phyloP scores from a whole-genome alignment of 1,284 basidiomycete genomes.

The Apiotrichum porosum region DNA sequence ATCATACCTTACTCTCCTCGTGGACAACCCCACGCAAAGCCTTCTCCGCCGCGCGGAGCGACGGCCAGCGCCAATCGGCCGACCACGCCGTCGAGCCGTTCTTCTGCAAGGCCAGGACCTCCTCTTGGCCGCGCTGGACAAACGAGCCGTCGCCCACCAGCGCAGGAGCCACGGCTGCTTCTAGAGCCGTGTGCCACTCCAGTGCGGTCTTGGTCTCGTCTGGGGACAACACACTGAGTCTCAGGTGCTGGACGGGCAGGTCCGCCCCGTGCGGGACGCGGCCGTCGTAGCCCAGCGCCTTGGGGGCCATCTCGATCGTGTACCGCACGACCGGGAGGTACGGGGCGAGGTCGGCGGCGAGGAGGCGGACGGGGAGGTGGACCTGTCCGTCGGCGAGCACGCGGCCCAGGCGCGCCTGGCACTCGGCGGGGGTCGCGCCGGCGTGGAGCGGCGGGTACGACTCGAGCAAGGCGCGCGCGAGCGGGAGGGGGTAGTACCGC shows the following conservation, averaged over 20 bases:
- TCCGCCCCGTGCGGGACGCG: conserved; percentile 67
- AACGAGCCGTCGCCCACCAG: conserved; percentile 36
- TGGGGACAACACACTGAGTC: conserved; percentile 46
- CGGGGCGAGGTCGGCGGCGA: conserved; percentile 58
- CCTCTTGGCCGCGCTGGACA: conserved; percentile 29
- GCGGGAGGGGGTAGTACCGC: conserved; percentile 57
- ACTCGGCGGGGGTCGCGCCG: conserved; percentile 47
- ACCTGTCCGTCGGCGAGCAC: conserved; percentile 62
- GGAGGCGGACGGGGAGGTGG: conserved; percentile 61
- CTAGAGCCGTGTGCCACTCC: conserved; percentile 55
- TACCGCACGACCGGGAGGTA: conserved; percentile 64
- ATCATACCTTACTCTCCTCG: background rate
- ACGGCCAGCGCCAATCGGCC: conserved; percentile 54
- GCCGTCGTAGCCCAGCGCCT: conserved; percentile 51
- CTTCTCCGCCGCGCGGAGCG: conserved; percentile 20
- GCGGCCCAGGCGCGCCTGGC: conserved; percentile 54
- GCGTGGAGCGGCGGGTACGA: conserved; percentile 50
- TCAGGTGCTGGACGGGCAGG: conserved; percentile 53
- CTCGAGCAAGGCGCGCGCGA: conserved; percentile 53
- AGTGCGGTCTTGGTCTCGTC: conserved; percentile 53
- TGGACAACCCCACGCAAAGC: too few relatives aligned
- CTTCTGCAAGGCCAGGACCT: conserved; percentile 53
- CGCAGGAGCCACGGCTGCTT: conserved; percentile 46
- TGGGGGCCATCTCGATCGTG: conserved; percentile 53
- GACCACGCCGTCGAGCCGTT: conserved; percentile 57